Percentiles rank a stretch among this genome's conserved stretches.
Conservation (phyloP, 2,329 filamentous ascomycete genomes). For the Fonsecaea pugnacius region DNA sequence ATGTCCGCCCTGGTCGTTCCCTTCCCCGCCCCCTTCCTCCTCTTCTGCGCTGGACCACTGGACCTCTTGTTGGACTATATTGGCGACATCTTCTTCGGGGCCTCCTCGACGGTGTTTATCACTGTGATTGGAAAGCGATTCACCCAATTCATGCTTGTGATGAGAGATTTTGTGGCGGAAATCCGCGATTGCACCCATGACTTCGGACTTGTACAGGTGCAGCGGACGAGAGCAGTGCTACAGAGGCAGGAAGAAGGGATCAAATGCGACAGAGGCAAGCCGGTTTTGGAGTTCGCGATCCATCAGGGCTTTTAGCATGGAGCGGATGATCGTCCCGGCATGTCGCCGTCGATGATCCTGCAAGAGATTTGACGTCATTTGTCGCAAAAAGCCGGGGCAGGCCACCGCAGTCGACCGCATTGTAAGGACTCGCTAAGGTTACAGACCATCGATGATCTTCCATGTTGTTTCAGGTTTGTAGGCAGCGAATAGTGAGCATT, state of each 20-base stretch:
- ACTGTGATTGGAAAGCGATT: not conserved
- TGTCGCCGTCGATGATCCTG: not conserved
- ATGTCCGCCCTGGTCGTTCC: not conserved
- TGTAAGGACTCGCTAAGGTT: not conserved
- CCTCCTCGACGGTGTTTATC: constrained; percentile 19
- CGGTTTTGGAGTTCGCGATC: not conserved
- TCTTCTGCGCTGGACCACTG: constrained; percentile 19
- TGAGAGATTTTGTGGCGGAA: constrained; percentile 19
- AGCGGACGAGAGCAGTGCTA: not conserved
- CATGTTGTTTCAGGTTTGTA: not conserved
- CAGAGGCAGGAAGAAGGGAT: not conserved
- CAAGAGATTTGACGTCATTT: not conserved
- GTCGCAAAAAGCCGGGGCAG: not conserved
- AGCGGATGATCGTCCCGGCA: constrained; percentile 1
- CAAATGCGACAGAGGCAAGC: not conserved
- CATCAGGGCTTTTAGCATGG: not conserved
- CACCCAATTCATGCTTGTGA: constrained; percentile 23
- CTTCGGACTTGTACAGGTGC: constrained; percentile 8
- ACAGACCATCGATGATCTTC: not conserved
- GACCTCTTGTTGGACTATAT: constrained; percentile 19
- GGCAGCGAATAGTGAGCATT: not conserved
- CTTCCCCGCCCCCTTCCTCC: constrained; percentile 3
- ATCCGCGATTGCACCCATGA: constrained; percentile 10
- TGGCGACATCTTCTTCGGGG: constrained; percentile 22
- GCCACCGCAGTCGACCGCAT: not conserved